These are phyloP conservation scores for Lactarius vividus DNA, from an alignment of 768 basidiomycete species.

Conservation along the genomic window DNA sequence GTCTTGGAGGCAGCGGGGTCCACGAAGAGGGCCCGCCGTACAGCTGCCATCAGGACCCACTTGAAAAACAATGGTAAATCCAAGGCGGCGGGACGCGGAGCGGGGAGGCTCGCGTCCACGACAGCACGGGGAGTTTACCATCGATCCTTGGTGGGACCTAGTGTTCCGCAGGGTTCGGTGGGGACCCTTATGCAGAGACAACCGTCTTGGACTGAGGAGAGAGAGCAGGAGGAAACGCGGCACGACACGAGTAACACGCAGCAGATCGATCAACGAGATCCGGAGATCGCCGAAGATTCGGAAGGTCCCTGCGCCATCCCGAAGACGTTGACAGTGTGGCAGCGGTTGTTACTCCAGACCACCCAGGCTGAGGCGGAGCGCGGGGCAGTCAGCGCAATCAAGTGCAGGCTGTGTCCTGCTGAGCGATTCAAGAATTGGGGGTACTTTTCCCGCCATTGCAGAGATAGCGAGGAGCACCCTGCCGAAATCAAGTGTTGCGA, in stretches of 20 bases:
- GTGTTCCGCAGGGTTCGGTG: conserved; percentile 1
- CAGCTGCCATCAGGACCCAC: not conserved
- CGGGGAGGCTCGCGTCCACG: conserved; percentile 10
- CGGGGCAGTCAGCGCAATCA: not conserved
- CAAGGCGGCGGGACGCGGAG: conserved; percentile 7
- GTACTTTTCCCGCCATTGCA: not conserved
- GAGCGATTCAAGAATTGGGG: not conserved
- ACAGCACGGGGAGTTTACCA: conserved; percentile 5
- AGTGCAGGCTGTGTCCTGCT: not conserved
- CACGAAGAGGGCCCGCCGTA: not conserved
- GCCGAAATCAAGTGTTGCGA: not conserved
- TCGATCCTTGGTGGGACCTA: not conserved
- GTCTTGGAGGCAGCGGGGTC: not conserved
- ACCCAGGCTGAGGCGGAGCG: not conserved
- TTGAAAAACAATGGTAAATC: not conserved
- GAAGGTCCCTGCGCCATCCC: not conserved
- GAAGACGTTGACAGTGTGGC: not conserved
- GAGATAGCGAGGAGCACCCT: not conserved
- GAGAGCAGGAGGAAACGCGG: not conserved
- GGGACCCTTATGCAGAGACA: not conserved
- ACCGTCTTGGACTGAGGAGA: conserved; percentile 1
- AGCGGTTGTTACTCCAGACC: not conserved
- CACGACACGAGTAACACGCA: not conserved
- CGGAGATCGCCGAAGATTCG: not conserved
- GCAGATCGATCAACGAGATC: not conserved